Percentiles rank a stretch among this genome's conserved stretches.
Evolutionary conservation across 2,329 filamentous ascomycete genomes (phyloP).

Genomic region (Colletotrichum sp.): DNA sequence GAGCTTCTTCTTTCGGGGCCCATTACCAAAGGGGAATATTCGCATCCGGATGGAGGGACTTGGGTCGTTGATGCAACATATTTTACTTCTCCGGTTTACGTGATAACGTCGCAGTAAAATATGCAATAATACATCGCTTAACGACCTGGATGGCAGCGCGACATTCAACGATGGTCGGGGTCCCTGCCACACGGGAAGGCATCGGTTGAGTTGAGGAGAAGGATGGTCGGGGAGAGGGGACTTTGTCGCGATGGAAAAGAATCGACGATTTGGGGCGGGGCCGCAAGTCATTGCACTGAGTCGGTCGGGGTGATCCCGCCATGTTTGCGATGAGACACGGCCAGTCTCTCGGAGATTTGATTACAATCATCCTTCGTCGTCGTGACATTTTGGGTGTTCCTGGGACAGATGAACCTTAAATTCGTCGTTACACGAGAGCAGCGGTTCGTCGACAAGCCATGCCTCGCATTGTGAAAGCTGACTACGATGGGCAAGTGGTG

Average conservation of each 20-base stretch:
- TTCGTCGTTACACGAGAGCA: background rate
- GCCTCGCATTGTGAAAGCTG: background rate
- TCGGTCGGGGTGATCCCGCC: background rate
- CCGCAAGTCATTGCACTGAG: background rate
- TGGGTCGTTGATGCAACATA: background rate
- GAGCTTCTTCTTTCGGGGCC: background rate
- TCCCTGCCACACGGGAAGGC: background rate
- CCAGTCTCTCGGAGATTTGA: background rate
- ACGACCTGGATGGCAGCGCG: background rate
- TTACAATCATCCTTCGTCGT: background rate
- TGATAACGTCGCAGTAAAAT: background rate
- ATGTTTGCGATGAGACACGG: background rate
- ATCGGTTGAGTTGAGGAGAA: background rate
- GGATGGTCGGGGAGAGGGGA: background rate
- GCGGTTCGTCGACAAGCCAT: background rate
- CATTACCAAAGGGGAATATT: background rate
- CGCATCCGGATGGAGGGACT: background rate
- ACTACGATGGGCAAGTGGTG: background rate
- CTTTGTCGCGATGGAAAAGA: background rate
- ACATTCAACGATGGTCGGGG: background rate
- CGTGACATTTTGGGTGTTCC: background rate
- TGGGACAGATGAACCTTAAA: background rate
- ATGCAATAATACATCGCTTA: background rate
- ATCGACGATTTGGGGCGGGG: background rate
- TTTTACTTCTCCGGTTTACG: background rate